Conservation (phyloP, 1,284 basidiomycete species). For the Melampsora larici-populina region DNA sequence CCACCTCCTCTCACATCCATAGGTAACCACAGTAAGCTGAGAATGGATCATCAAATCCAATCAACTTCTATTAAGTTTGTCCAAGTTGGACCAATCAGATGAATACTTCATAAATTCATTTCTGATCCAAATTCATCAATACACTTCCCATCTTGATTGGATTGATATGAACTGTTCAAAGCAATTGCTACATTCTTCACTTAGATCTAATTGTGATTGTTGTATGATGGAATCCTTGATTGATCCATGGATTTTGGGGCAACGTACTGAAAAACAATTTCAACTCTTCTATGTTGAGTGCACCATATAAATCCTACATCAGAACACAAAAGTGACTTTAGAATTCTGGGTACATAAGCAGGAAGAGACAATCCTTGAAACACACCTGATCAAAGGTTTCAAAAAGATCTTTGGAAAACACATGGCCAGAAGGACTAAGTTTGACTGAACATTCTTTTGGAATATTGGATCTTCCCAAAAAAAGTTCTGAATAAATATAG, state of each 20-base stretch:
- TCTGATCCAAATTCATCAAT: no score
- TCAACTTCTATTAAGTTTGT: no score
- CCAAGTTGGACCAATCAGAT: no score
- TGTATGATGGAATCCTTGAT: slow-evolving; percentile 80
- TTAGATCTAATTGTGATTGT: no score
- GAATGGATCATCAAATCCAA: no score
- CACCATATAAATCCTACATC: slow-evolving; percentile 84
- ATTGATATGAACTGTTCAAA: no score
- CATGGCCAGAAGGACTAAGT: slow-evolving; percentile 84
- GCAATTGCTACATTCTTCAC: no score
- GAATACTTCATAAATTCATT: no score
- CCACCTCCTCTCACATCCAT: no score
- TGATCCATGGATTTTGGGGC: slow-evolving; percentile 87
- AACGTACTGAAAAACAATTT: slow-evolving; percentile 87
- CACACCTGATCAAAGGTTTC: slow-evolving; percentile 87
- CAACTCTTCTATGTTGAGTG: slow-evolving; percentile 78
- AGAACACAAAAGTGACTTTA: slow-evolving; percentile 5
- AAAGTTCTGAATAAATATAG: neutral
- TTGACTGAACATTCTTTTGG: slow-evolving; percentile 91
- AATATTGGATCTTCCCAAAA: slow-evolving; percentile 73
- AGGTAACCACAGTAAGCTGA: no score
- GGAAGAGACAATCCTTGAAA: neutral
- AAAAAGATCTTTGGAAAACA: slow-evolving; percentile 96
- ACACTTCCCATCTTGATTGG: no score
- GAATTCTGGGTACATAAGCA: neutral